Base-by-base conservation (phyloP, 768 basidiomycete genomes). In the Suillus ampliporus region DNA sequence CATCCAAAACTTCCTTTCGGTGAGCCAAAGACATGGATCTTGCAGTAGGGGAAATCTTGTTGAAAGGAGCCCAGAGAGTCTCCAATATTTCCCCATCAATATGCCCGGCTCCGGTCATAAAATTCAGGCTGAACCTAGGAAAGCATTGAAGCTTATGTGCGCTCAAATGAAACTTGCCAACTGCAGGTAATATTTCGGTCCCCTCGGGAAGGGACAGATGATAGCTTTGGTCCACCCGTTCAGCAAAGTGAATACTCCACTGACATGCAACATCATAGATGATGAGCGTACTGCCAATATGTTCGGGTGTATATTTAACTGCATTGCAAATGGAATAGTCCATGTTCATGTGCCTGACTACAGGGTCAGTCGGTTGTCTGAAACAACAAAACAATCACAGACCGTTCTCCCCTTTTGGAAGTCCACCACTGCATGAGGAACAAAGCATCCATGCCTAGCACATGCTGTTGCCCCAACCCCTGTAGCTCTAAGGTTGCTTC, bases 41-140 rank as follows among this genome's bases (percentile, higher is more conserved):
- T 0, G 70, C 69, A 13, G 67, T 71, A 0, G 67, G 34, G 0
- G 73, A 71, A 0, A 74, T 66, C 2, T 71, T 63, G 43, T 31
- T 31, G 31, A 31, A 31, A 31, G 31, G 31, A 31, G 31, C 31
- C 31, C 31, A 31, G 31, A 31, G 48, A 0, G 74, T 75, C 40
- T 79, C 77, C 9, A 80, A 37, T 4, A 79, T 76, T 43, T 79
- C 73, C 0, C 77, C 74, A 53, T 77, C 74, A 0, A 76, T 46
- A 6, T 74, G 64, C 0, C 74, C 73, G 0, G 64, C 67, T 0
- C 77, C 77, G 3, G 43, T 46, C 14, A 80, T 68, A 26, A 70
- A 78, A 15, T 63, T 65, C 0, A 68, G 66, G 1, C 69, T 66
- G 56, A 58, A 80, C 0, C 71, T 47, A 4, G 69, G 53, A 6